Evolutionary conservation across 495 filamentous ascomycete genomes (phyloP).

Genomic region (Viridothelium virens): DNA sequence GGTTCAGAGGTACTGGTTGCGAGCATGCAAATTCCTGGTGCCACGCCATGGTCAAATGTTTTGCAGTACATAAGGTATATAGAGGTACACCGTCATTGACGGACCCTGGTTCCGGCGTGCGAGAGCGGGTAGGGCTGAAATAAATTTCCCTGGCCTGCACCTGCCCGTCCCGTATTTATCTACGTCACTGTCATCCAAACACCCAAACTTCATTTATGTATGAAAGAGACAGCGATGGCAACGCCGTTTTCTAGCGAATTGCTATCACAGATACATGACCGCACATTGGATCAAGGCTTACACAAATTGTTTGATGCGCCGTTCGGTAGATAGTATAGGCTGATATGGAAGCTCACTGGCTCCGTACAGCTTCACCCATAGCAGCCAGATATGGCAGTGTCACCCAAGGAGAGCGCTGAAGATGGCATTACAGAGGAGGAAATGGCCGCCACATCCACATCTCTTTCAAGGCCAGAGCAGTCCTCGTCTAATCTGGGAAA

Average conservation of each 20-base stretch:
- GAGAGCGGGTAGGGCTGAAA: neutral
- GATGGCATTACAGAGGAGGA: constrained; percentile 15
- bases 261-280: no score
- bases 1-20: neutral
- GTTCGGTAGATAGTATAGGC: neutral
- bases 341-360: neutral
- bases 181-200: neutral
- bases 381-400: neutral
- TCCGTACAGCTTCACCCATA: neutral
- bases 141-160: no score
- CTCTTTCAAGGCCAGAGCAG: neutral
- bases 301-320: no score
- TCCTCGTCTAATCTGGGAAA: neutral
- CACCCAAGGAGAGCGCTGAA: constrained; percentile 2
- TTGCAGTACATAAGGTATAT: no score
- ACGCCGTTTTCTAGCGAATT: no score
- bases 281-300: no score
- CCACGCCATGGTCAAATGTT: no score
- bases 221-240: neutral
- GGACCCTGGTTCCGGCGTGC: neutral
- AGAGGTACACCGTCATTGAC: no score
- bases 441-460: constrained; percentile 10
- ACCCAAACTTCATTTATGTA: neutral
- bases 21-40: neutral
- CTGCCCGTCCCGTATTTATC: no score